Evolutionary conservation across 2,329 filamentous ascomycete genomes (phyloP).

Genomic region (Cercospora sp.): DNA sequence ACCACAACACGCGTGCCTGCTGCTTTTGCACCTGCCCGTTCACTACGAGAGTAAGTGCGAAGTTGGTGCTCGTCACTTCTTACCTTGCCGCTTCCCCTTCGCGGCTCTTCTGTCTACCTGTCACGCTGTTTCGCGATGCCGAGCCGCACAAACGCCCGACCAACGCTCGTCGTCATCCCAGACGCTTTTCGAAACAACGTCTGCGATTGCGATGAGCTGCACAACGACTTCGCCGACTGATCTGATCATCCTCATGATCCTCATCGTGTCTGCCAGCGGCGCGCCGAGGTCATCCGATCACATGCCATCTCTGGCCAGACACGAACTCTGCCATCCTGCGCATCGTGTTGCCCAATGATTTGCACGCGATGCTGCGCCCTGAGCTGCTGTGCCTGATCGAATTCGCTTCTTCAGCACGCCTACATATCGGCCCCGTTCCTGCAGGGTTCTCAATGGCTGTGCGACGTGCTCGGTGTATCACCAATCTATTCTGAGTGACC

Average conservation of each 20-base stretch:
- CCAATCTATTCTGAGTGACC: constrained; percentile 17
- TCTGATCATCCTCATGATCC: neutral
- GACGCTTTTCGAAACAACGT: neutral
- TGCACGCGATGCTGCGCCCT: neutral
- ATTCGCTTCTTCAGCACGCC: constrained; percentile 4
- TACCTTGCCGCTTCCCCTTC: neutral
- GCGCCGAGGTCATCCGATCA: neutral
- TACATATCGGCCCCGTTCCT: constrained; percentile 5
- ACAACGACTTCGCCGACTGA: neutral
- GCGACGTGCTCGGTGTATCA: constrained; percentile 8
- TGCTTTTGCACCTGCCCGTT: neutral
- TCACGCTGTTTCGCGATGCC: neutral
- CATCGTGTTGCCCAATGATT: neutral
- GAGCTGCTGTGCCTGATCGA: constrained; percentile 3
- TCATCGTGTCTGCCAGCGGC: neutral
- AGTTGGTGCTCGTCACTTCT: neutral
- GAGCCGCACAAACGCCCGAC: neutral
- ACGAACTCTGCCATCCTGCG: neutral
- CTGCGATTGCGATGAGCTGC: neutral
- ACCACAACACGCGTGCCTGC: neutral
- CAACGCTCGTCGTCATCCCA: neutral
- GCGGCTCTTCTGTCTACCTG: too few species aligned
- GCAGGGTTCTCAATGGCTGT: constrained; percentile 14
- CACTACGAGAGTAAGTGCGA: neutral
- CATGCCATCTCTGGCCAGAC: neutral